Evolutionary conservation across 73 alveolate genomes (phyloP), one percentile per base, ranked within the genome.

Genomic region (Durusdinium trenchii): DNA sequence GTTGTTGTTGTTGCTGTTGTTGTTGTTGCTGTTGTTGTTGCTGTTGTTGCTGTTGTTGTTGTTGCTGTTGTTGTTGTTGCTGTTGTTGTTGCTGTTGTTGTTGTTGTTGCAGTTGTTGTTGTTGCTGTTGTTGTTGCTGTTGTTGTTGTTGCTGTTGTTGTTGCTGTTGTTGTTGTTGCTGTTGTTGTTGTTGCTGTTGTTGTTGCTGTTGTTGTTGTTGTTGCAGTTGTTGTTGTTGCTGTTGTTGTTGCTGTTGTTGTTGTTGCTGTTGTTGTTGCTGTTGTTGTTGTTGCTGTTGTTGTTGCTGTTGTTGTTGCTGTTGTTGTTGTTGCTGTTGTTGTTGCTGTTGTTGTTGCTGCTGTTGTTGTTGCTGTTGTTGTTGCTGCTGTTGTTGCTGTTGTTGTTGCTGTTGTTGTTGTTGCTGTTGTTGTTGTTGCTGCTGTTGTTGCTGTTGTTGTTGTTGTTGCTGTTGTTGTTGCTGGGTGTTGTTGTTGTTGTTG

Each of bases 341-440:
- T 67, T n/a, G 79, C 30, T 10, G 79, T 67, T n/a, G 69, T 57
- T 57, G 69, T 23, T 57, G 69, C 23, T 57, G 69, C 69, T 57
- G 69, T 57, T 57, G 69, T 23, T 57, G 69, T 57, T 57, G 69
- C 69, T 57, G 69, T 23, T 57, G 69, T 57, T 57, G 69, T 57
- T 57, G 69, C 23, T 57, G 69, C 69, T 57, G 69, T 23, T 57
- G 69, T 57, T 57, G 69, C 23, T 57, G 69, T 57, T 57, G 69
- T 23, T 57, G 69, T 67, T n/a, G 79, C 30, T n/a, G 79, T 67
- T n/a, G 79, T 67, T n/a, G 79, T 67, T n/a, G 79, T 67, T n/a
- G 79, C 30, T n/a, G 79, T 57, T 57, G 69, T 57, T 57, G 69
- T 57, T 57, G 69, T 57, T 57, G 69, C 23, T 57, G 69, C 23